Conservation (phyloP, 208 protist species). For the Leishmania amazonensis region DNA sequence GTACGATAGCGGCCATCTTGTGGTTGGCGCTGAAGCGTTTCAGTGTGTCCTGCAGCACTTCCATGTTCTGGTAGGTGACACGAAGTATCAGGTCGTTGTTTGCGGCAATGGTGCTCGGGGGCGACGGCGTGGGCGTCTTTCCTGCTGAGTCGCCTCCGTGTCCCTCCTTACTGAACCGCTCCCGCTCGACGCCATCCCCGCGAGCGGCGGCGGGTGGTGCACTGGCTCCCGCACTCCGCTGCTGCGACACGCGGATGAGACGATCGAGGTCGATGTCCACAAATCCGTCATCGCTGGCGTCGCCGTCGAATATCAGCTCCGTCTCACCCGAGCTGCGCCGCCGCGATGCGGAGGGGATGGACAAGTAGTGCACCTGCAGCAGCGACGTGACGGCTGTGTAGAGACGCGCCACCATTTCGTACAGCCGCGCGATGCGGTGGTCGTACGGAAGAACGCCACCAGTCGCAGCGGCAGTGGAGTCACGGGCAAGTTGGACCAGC, state of each 20-base stretch:
- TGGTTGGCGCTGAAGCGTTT: slow-evolving; percentile 76
- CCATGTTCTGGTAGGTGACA: slow-evolving; percentile 65
- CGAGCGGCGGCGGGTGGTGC: not conserved
- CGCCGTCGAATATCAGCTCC: slow-evolving; percentile 68
- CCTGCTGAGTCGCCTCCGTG: not conserved
- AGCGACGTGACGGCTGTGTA: slow-evolving; percentile 70
- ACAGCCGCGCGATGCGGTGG: slow-evolving; percentile 68
- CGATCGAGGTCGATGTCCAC: slow-evolving; percentile 73
- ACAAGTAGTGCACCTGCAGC: slow-evolving; percentile 77
- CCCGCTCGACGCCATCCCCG: not conserved
- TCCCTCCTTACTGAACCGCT: slow-evolving; percentile 14
- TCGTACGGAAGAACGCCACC: slow-evolving; percentile 59
- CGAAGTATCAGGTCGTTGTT: slow-evolving; percentile 69
- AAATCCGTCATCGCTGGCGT: slow-evolving; percentile 47
- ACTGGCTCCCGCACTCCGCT: not conserved
- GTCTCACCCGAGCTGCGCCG: slow-evolving; percentile 46
- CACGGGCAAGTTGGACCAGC: slow-evolving; percentile 33
- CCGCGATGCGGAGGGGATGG: slow-evolving; percentile 44
- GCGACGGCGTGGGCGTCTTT: not conserved
- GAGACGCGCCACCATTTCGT: slow-evolving; percentile 64
- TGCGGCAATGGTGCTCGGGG: slow-evolving; percentile 21
- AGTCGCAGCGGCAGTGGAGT: slow-evolving; percentile 17
- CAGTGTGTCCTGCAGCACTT: slow-evolving; percentile 56
- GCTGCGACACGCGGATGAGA: slow-evolving; percentile 42
- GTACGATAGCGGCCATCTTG: slow-evolving; percentile 81